These are phyloP conservation scores for Lenzites betulinus DNA, from an alignment of 768 basidiomycete species.

Conservation along the genomic window DNA sequence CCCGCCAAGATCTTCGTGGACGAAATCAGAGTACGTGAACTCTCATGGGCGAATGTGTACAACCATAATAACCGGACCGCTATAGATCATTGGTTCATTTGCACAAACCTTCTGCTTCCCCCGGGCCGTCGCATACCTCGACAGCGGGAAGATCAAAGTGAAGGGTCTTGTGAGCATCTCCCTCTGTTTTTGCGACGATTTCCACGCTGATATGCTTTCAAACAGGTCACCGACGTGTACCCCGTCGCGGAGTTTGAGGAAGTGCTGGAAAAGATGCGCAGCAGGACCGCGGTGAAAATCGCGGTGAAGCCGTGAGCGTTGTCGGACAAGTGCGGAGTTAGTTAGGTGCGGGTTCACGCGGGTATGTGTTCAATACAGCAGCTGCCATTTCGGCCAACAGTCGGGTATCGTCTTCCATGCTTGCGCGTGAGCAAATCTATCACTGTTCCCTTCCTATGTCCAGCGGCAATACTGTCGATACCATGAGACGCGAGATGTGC, in stretches of 20 bases:
- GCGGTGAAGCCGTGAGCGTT: constrained; percentile 46
- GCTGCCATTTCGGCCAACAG: neutral
- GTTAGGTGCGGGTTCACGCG: neutral
- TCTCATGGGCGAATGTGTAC: neutral
- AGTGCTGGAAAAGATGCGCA: constrained; percentile 67
- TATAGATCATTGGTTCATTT: constrained; percentile 86
- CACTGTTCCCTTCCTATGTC: neutral
- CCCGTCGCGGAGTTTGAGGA: constrained; percentile 60
- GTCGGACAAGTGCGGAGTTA: neutral
- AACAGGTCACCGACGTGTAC: constrained; percentile 58
- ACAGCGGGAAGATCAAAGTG: constrained; percentile 79
- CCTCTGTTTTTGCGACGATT: neutral
- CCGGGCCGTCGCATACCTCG: constrained; percentile 85
- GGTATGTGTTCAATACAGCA: neutral
- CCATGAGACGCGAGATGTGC: neutral
- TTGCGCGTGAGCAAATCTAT: neutral
- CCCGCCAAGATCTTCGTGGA: constrained; percentile 80
- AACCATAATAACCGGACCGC: neutral
- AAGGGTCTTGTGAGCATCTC: constrained; percentile 68
- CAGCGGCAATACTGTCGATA: neutral
- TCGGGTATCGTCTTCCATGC: neutral
- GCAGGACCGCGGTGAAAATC: constrained; percentile 53
- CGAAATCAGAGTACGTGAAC: constrained; percentile 55
- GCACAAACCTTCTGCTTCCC: constrained; percentile 91
- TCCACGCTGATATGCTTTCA: neutral